Percentiles rank a stretch among this genome's conserved stretches.
These are phyloP conservation scores for Ophiostoma sp. DNA, from an alignment of 2,329 filamentous ascomycete species.

Conservation along the genomic window DNA sequence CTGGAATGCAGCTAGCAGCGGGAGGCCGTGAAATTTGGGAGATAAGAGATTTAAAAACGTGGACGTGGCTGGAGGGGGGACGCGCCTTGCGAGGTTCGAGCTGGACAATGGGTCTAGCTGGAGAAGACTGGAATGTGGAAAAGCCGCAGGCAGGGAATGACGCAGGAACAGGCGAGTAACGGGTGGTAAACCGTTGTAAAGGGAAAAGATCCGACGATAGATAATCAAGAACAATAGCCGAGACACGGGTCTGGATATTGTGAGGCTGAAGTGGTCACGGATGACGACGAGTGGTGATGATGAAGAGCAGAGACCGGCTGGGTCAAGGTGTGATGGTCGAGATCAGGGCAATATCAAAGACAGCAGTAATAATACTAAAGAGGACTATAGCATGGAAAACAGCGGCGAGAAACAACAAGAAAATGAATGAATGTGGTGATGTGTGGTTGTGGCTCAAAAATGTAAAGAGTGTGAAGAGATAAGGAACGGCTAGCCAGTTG, in stretches of 20 bases:
- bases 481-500: neutral
- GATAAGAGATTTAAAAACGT: neutral
- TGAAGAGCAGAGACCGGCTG: neutral
- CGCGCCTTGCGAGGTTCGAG: neutral
- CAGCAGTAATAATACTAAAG: neutral
- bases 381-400: neutral
- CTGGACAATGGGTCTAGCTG: neutral
- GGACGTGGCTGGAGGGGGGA: conserved; percentile 3
- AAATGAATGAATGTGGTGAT: neutral
- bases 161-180: neutral
- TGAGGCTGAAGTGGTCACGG: conserved; percentile 1
- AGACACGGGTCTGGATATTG: conserved; percentile 5
- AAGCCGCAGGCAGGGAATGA: neutral
- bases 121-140: conserved; percentile 9
- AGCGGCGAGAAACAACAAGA: neutral
- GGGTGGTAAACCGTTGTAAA: neutral
- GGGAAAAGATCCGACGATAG: neutral
- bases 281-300: neutral
- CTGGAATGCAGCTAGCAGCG: conserved; percentile 10
- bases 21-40: neutral
- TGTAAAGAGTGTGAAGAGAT: neutral
- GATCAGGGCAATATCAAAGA: no score
- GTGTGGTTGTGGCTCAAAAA: no score
- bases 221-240: neutral
- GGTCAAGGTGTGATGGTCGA: neutral